Conservation (phyloP, 495 filamentous ascomycete genomes). For the Penicillium arizonense region DNA sequence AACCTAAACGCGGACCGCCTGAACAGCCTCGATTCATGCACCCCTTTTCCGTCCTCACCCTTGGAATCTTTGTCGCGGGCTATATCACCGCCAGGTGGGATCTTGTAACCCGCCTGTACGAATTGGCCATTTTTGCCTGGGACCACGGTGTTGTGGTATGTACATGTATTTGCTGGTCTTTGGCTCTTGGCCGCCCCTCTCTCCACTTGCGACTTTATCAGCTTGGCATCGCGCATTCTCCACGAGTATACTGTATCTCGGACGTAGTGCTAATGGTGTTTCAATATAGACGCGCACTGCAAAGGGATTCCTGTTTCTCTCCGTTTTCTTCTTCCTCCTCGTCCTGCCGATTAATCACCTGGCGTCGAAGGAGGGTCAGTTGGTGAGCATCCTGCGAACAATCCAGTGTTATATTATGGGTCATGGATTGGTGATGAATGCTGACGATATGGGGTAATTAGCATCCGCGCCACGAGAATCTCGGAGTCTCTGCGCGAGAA, state of each 20-base stretch:
- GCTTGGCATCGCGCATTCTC: not conserved
- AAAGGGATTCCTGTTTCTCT: conserved; percentile 73
- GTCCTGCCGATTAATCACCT: conserved; percentile 71
- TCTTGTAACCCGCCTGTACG: conserved; percentile 91
- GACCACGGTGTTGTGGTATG: conserved; percentile 96
- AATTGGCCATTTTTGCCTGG: conserved; percentile 95
- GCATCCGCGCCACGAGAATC: conserved; percentile 80
- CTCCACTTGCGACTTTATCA: conserved; percentile 7
- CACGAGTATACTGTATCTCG: not conserved
- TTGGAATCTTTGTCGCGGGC: conserved; percentile 97
- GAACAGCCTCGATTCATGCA: conserved; percentile 71
- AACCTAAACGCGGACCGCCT: conserved; percentile 29
- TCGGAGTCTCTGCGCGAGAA: conserved; percentile 91
- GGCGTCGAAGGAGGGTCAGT: conserved; percentile 62
- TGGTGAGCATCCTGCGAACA: conserved; percentile 46
- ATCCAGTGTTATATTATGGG: not conserved
- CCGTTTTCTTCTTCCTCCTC: conserved; percentile 73
- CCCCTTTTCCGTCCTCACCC: conserved; percentile 89
- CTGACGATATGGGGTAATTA: conserved; percentile 34
- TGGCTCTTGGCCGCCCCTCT: conserved; percentile 11
- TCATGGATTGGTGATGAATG: not conserved
- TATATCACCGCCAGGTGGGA: conserved; percentile 99
- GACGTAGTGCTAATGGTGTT: not conserved
- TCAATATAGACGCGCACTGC: conserved; percentile 58
- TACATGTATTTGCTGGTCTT: conserved; percentile 11